Evolutionary conservation across 2,329 filamentous ascomycete genomes (phyloP).

Genomic region (Aspergillus thermomutatus): DNA sequence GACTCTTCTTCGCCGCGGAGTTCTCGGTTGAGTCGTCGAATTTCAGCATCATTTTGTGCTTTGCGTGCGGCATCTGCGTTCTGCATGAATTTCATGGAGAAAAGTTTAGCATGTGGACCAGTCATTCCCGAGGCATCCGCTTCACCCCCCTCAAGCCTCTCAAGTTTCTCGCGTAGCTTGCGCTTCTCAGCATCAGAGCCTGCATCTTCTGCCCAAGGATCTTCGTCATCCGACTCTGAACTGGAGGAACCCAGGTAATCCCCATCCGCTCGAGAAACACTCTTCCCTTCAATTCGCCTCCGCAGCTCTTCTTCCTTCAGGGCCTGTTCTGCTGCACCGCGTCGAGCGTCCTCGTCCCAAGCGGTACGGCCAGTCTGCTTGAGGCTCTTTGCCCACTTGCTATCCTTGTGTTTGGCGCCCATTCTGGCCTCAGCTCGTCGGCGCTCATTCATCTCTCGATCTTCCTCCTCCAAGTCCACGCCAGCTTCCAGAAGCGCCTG

Average conservation of each 20-base stretch:
- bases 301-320: slow-evolving; percentile 77
- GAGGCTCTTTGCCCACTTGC: slow-evolving; percentile 86
- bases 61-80: slow-evolving; percentile 77
- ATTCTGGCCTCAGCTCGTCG: slow-evolving; percentile 79
- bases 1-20: slow-evolving; percentile 61
- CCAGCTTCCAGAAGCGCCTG: slow-evolving; percentile 58
- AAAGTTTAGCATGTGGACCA: slow-evolving; percentile 62
- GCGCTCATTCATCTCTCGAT: slow-evolving; percentile 65
- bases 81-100: slow-evolving; percentile 91
- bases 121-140: slow-evolving; percentile 37
- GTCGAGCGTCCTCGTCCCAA: slow-evolving; percentile 84
- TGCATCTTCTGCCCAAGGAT: slow-evolving; percentile 58
- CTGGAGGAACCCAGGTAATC: slow-evolving; percentile 49
- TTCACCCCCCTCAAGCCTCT: slow-evolving; percentile 49
- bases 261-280: slow-evolving; percentile 59
- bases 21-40: slow-evolving; percentile 67
- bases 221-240: slow-evolving; percentile 60
- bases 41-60: slow-evolving; percentile 74
- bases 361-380: slow-evolving; percentile 74
- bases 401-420: slow-evolving; percentile 78
- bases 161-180: slow-evolving; percentile 40
- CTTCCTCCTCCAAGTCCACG: slow-evolving; percentile 60
- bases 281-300: slow-evolving; percentile 72
- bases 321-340: slow-evolving; percentile 76
- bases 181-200: slow-evolving; percentile 34